These are phyloP conservation scores for Laburnicola sp. DNA, from an alignment of 2,329 filamentous ascomycete genomes.

Conservation along the genomic window DNA sequence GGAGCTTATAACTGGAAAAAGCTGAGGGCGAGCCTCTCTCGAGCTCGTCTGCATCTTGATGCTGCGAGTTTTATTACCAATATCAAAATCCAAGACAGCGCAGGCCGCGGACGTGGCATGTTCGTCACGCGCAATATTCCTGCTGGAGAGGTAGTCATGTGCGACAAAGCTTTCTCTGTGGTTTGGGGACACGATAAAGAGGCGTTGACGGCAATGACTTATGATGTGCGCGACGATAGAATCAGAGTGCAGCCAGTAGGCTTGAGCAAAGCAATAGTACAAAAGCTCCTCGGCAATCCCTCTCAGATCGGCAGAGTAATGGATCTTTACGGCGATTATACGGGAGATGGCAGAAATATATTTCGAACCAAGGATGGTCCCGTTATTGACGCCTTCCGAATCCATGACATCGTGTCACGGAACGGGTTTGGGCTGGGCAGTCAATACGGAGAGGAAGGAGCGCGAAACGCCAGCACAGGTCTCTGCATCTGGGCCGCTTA, in stretches of 20 bases:
- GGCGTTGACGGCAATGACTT: conserved; percentile 50
- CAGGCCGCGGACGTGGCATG: conserved; percentile 53
- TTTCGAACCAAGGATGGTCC: conserved; percentile 43
- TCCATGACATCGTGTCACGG: conserved; percentile 49
- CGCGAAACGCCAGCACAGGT: conserved; percentile 35
- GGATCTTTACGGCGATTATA: conserved; percentile 39
- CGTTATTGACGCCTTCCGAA: conserved; percentile 55
- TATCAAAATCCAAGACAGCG: conserved; percentile 48
- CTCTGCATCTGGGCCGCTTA: conserved; percentile 49
- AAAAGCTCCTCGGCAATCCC: conserved; percentile 55
- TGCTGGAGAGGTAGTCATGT: conserved; percentile 57
- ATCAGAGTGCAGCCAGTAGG: conserved; percentile 30
- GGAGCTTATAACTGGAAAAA: conserved; percentile 45
- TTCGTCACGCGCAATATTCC: conserved; percentile 55
- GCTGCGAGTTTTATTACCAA: conserved; percentile 52
- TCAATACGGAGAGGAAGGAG: conserved; percentile 29
- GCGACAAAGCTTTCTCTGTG: conserved; percentile 58
- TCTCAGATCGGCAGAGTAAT: conserved; percentile 40
- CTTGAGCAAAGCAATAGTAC: conserved; percentile 37
- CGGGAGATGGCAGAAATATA: conserved; percentile 45
- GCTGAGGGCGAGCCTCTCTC: conserved; percentile 44
- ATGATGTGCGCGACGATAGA: conserved; percentile 46
- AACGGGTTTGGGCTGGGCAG: conserved; percentile 51
- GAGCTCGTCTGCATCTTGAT: conserved; percentile 52
- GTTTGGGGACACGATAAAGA: conserved; percentile 49